A percentile compares a stretch with the other conserved stretches of the same genome.
These are phyloP conservation scores for Talaromyces stipitatus DNA, from an alignment of 495 filamentous ascomycete species.

Conservation along the genomic window DNA sequence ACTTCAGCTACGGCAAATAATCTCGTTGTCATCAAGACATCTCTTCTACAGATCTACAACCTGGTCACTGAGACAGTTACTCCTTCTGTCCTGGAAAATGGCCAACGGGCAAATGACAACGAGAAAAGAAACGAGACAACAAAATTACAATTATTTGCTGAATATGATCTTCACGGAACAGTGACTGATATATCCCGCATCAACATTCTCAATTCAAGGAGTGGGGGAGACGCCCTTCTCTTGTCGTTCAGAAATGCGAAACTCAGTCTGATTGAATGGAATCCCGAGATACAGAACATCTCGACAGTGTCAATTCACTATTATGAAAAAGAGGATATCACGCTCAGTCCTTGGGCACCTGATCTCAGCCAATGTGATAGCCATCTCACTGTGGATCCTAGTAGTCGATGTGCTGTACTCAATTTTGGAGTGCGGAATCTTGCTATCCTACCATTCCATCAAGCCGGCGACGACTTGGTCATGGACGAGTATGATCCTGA, in stretches of 20 bases:
- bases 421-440: constrained; percentile 85
- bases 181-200: constrained; percentile 74
- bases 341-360: constrained; percentile 65
- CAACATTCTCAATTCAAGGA: constrained; percentile 57
- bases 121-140: constrained; percentile 37
- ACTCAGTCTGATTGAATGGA: constrained; percentile 90
- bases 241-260: constrained; percentile 84
- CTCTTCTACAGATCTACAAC: constrained; percentile 82
- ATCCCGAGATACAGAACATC: constrained; percentile 67
- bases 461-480: constrained; percentile 76
- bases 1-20: constrained; percentile 67
- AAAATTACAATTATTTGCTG: constrained; percentile 78
- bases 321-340: constrained; percentile 88
- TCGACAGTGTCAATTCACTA: constrained; percentile 92
- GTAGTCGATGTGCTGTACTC: constrained; percentile 84
- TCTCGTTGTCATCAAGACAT: constrained; percentile 80
- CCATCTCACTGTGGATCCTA: constrained; percentile 80
- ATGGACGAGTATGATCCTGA: constrained; percentile 86
- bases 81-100: constrained; percentile 19
- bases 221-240: constrained; percentile 80
- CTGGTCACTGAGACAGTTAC: constrained; percentile 16
- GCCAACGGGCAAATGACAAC: constrained; percentile 44
- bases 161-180: constrained; percentile 75
- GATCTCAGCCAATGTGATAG: constrained; percentile 62
- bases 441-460: constrained; percentile 88